These are phyloP conservation scores for Rhododendron ferrugineum DNA, from an alignment of 148 eudicot genomes.

Conservation along the genomic window DNA sequence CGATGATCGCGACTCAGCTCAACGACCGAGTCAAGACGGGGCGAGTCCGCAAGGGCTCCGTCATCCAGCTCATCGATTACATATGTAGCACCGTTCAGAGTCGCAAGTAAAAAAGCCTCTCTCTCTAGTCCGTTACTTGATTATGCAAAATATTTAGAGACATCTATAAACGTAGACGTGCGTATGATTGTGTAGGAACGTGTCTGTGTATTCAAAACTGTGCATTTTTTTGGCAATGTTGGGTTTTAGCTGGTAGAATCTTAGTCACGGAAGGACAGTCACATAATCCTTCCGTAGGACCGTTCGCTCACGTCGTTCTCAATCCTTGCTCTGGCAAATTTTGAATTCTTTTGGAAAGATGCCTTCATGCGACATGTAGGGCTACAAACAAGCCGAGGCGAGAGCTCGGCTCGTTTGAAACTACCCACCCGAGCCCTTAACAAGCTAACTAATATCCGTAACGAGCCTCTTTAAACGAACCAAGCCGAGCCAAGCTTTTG, in stretches of 20 bases:
- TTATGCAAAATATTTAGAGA: not conserved
- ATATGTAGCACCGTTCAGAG: slow-evolving; percentile 64
- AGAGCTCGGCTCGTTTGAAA: too few relatives aligned
- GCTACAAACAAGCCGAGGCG: too few relatives aligned
- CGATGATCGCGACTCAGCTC: slow-evolving; percentile 90
- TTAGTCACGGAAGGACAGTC: not conserved
- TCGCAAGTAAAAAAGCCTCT: slow-evolving; percentile 52
- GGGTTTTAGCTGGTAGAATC: not conserved
- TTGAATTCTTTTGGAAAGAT: not conserved
- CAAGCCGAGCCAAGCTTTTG: too few relatives aligned
- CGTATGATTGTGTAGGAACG: not conserved
- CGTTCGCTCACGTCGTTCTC: not conserved
- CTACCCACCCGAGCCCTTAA: too few relatives aligned
- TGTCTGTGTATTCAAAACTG: not conserved
- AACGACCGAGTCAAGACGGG: slow-evolving; percentile 68
- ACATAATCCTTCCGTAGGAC: too few relatives aligned
- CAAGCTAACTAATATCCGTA: too few relatives aligned
- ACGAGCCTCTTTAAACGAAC: too few relatives aligned
- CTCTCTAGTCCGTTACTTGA: not conserved
- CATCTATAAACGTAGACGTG: not conserved
- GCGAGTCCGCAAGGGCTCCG: slow-evolving; percentile 56
- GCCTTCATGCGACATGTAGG: not conserved
- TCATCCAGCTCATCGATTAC: slow-evolving; percentile 85
- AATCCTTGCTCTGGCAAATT: not conserved
- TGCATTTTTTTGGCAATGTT: not conserved